Percentiles rank a stretch among this genome's conserved stretches.
phyloP scores from a whole-genome alignment of 2,329 filamentous ascomycete genomes.

The Xylariaceae sp. region DNA sequence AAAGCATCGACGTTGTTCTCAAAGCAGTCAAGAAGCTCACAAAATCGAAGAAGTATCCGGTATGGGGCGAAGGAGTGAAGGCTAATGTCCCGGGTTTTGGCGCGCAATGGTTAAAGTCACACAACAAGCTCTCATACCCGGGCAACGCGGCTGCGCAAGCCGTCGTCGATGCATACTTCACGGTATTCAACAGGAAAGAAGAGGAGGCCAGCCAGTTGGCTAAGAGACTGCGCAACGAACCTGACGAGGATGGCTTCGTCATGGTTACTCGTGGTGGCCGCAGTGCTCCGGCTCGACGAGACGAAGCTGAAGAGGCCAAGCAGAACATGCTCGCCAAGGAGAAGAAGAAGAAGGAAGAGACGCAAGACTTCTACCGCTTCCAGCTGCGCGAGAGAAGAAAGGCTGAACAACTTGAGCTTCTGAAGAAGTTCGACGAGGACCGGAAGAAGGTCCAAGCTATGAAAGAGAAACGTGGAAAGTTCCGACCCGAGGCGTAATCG shows the following conservation, averaged over 20 bases:
- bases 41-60: constrained; percentile 55
- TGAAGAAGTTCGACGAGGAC: constrained; percentile 72
- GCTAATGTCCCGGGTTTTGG: constrained; percentile 56
- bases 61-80: constrained; percentile 63
- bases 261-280: constrained; percentile 79
- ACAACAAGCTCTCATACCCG: constrained; percentile 69
- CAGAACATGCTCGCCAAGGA: constrained; percentile 58
- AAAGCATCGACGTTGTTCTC: constrained; percentile 68
- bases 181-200: constrained; percentile 68
- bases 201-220: constrained; percentile 57
- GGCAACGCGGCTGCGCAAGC: constrained; percentile 60
- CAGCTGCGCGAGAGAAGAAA: constrained; percentile 76
- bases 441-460: constrained; percentile 64
- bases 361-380: constrained; percentile 77
- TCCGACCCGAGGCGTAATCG: constrained; percentile 45
- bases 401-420: constrained; percentile 62
- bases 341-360: constrained; percentile 56
- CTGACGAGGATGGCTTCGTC: constrained; percentile 92
- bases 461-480: constrained; percentile 60
- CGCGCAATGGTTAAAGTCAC: constrained; percentile 52
- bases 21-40: constrained; percentile 64
- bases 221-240: constrained; percentile 65
- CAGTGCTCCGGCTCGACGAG: constrained; percentile 65
- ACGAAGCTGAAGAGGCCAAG: constrained; percentile 59
- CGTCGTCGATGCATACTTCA: constrained; percentile 80